Base-by-base conservation (phyloP, 2,329 filamentous ascomycete genomes). In the Leptographium wingfieldii region DNA sequence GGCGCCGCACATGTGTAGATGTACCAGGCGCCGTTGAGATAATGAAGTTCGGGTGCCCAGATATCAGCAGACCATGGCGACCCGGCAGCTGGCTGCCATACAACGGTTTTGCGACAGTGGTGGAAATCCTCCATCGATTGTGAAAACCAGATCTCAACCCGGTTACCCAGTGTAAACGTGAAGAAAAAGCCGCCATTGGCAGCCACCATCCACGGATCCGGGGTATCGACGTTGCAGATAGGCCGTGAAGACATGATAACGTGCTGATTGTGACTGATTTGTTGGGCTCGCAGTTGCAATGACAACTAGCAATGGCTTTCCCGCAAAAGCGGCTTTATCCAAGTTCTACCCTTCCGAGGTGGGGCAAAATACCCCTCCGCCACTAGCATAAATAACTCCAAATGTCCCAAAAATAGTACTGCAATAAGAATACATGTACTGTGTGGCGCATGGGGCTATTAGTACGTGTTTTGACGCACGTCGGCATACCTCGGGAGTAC, bases 41-140 rank as follows among this genome's bases (percentile, higher is more conserved):
- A 68, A 66, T 82, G 80, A 0, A 82, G 71, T 69, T 82, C 80
- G 0, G 80, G 80, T 0, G 80, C 80, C 80, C 80, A 82, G 38
- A 82, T 69, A 63, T 73, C 74, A 49, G 69, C 74, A 9, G 72
- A 73, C 71, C 74, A 76, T 22, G 69, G 67, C 11, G 71, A 72
- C 61, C 73, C 68, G 14, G 72, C 73, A 0, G 73, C 68, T 35
- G 77, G 75, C 25, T 71, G 71, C 70, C 71, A 68, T 25, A 68
- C 65, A n/a, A 63, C 67, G 1, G 64, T 65, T 49, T 68, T 69
- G 12, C 61, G 60, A 29, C 66, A 65, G 33, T 64, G 57, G 52
- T 63, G 59, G 57, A 72, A 72, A 55, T 71, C 59, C 31, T 71
- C 68, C 62, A 72, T 67, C 19, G 62, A 53, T 3, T 59, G 60